Base-by-base conservation (phyloP, 768 basidiomycete genomes). In the Tylopilus vinaceipallidus region DNA sequence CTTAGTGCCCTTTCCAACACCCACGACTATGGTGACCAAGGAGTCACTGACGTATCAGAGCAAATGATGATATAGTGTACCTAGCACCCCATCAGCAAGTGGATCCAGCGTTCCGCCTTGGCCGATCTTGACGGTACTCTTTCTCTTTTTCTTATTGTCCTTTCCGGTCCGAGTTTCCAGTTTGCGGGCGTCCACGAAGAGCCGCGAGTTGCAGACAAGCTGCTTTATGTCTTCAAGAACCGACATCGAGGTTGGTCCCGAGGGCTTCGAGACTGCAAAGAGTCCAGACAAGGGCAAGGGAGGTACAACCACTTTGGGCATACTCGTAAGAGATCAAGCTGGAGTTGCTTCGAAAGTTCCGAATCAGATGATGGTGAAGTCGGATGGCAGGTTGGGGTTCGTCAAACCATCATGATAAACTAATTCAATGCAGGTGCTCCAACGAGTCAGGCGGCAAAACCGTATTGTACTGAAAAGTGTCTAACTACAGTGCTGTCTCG, bases 61-160 rank as follows among this genome's bases (percentile, higher is more conserved):
- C 19, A 39, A 50, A 39, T 14, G 44, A 26, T 42, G 26, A 42
- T 16, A 41, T 4, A 50, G 58, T 76, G 57, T 64, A 94, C 94
- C 91, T 55, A 98, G 73, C 14, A 97, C 92, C 37, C 95, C 95
- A 67, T 97, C 92, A 6, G 97, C 97, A 30, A 98, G 76, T 14
- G 97, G 97, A 73, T 99, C 97, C 42, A 99, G 74, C 4, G 97
- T 99, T 4, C 97, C 94, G 24, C 93, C 93, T 68, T 94, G 91
- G 1, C 93, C 94, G 42, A 95, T 81, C 70, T 95, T 95, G 45
- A 94, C 73, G 2, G 69, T 61, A 19, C 80, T 76, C 14, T 63
- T 64, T 44, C 60, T 64, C 43, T 60, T 60, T 37, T 64, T 74
- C 51, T 69, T 67, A 42, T 76, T 78, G 22, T 73, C 74, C 45